Evolutionary conservation across 1,139 yeast genomes (phyloP).

Genomic region (Pneumocystis murina): DNA sequence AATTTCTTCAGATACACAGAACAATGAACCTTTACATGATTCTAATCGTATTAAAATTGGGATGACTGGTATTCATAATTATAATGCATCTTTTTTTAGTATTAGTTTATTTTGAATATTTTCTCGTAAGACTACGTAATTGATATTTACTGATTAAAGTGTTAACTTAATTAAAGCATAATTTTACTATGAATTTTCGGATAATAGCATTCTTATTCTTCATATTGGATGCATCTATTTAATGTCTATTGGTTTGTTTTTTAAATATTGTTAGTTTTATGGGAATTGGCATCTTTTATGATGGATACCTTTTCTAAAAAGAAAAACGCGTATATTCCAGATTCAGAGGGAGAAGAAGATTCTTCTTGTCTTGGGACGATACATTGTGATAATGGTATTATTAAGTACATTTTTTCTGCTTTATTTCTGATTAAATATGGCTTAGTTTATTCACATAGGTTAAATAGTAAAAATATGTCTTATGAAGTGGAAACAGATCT

Average conservation of each 20-base stretch:
- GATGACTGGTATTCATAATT: conserved; percentile 31
- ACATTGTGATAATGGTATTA: neutral
- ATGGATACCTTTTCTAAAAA: neutral
- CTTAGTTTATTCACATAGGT: neutral
- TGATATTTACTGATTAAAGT: no score
- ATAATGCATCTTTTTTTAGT: neutral
- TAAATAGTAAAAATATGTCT: neutral
- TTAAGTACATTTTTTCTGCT: neutral
- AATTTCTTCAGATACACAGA: conserved; percentile 25
- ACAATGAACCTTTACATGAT: conserved; percentile 6
- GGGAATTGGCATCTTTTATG: neutral
- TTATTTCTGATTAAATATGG: neutral
- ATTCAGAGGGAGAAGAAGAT: neutral
- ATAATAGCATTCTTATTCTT: no score
- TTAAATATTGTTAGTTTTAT: neutral
- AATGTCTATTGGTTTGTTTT: neutral
- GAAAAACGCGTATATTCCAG: neutral
- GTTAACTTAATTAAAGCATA: no score
- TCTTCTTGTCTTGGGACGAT: neutral
- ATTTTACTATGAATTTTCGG: no score
- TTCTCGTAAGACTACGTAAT: no score
- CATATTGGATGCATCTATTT: neutral
- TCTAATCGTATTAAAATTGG: conserved; percentile 29
- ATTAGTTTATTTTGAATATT: neutral
- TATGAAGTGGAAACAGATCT: neutral